Evolutionary conservation across 805 yeast genomes (phyloP).

Genomic region (Teunomyces funiuensis): DNA sequence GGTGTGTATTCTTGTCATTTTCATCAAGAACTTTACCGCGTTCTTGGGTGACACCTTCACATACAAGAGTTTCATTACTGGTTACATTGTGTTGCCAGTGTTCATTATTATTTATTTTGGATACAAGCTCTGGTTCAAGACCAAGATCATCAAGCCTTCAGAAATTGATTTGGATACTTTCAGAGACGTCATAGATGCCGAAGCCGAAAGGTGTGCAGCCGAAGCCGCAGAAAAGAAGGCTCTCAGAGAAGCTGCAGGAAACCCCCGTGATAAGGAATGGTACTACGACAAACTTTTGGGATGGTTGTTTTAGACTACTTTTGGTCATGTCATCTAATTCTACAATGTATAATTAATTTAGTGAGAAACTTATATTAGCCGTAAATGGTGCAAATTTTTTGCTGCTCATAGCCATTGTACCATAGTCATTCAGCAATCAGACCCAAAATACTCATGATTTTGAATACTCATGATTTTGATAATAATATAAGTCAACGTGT

Average conservation of each 20-base stretch:
- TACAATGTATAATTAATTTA: not conserved
- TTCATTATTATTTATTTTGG: slow-evolving; percentile 55
- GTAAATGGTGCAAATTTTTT: no score
- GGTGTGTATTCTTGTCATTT: slow-evolving; percentile 53
- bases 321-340: not conserved
- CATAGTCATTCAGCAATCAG: no score
- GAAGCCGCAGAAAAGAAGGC: slow-evolving; percentile 25
- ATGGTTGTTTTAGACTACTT: slow-evolving; percentile 41
- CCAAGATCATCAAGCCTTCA: slow-evolving; percentile 47
- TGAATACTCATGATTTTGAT: no score
- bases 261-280: slow-evolving; percentile 45
- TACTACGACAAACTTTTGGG: slow-evolving; percentile 49
- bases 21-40: slow-evolving; percentile 72
- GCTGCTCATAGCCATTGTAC: no score
- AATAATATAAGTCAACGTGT: no score
- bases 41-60: slow-evolving; percentile 58
- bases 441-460: no score
- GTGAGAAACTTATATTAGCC: not conserved
- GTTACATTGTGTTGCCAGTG: slow-evolving; percentile 74
- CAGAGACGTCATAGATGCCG: slow-evolving; percentile 54
- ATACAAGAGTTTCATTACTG: slow-evolving; percentile 70
- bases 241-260: slow-evolving; percentile 37
- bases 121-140: slow-evolving; percentile 55
- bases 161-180: slow-evolving; percentile 64
- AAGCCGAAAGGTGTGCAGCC: slow-evolving; percentile 30